Evolutionary conservation across 164 flowering plant genomes (phyloP), one percentile per base, ranked within the genome.

Genomic region (Annona squamosa): DNA sequence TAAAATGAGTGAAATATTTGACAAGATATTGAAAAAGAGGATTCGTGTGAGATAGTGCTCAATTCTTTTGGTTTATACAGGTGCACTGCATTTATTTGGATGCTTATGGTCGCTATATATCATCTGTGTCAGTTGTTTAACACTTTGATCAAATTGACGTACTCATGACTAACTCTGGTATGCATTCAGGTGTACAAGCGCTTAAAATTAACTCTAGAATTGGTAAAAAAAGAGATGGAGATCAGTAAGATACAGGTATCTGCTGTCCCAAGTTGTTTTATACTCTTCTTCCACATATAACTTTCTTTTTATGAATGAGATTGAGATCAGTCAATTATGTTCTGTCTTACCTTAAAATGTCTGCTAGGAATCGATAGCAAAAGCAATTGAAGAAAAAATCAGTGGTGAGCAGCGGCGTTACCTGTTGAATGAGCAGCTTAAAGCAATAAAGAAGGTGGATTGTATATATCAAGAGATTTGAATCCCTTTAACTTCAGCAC

Each of bases 401-500:
- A 96, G 97, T 74, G 97, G 95, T 68, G 99, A 96, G 82, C 97
- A 96, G 78, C 93, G 98, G 3, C 92, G 97, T 43, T 96, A 87
- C 78, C 76, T 93, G 81, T 79, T 96, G 84, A 93, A 91, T 82
- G 99, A 96, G 81, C 99, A 96, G 80, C 94, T 93, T 71, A 96
- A 96, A 82, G 99, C 98, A 64, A 96, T 96, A 80, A 96, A 96
- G 82, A 96, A 96, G 98, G 99, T 65, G 68, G 48, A 46, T 67
- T 26, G 37, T 26, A 26, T 26, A 26, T 26, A 26, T 26, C 37
- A 26, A 26, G 37, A 26, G 48, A 42, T 66, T 7, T 66, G n/a
- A 12, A 4, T 16, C 42, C 4, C 44, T 66, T 46, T 17, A 9
- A 52, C 9, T 52, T 52, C 59, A 7, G 59, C 9, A 52, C 59